These are phyloP conservation scores for Ganoderma multipileum DNA, from an alignment of 1,284 basidiomycete genomes.

Conservation along the genomic window DNA sequence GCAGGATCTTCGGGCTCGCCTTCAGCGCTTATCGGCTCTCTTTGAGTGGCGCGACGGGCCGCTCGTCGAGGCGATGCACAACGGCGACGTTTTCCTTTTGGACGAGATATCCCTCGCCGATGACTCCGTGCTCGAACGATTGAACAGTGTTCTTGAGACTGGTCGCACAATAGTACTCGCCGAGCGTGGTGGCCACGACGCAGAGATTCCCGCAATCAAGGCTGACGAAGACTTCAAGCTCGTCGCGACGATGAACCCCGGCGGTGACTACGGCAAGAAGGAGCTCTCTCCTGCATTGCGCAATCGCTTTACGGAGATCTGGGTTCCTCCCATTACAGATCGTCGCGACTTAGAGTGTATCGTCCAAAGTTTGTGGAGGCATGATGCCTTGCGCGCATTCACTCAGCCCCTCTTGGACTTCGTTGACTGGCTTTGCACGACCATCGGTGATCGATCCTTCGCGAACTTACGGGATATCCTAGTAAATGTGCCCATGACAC, in stretches of 20 bases:
- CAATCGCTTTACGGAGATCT: constrained; percentile 99
- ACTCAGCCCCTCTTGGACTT: constrained; percentile 82
- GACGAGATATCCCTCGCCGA: constrained; percentile 99
- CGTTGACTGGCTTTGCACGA: constrained; percentile 78
- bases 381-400: constrained; percentile 61
- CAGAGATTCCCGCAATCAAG: constrained; percentile 71
- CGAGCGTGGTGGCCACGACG: constrained; percentile 85
- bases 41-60: constrained; percentile 99
- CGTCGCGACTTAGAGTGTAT: constrained; percentile 84
- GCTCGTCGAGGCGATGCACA: constrained; percentile 90
- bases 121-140: constrained; percentile 96
- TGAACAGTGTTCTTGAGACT: constrained; percentile 97
- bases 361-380: constrained; percentile 75
- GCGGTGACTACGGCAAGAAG: constrained; percentile 99
- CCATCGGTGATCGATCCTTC: constrained; percentile 72
- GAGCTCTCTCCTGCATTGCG: constrained; percentile 96
- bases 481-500: constrained; percentile 53
- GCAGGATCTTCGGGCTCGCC: constrained; percentile 48
- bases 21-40: constrained; percentile 69
- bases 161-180: constrained; percentile 91
- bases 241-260: constrained; percentile 99
- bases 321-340: constrained; percentile 91
- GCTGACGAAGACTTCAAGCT: constrained; percentile 84
- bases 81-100: constrained; percentile 88
- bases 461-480: constrained; percentile 90